These are phyloP conservation scores for Sparassis latifolia DNA, from an alignment of 1,284 basidiomycete species.

Conservation along the genomic window DNA sequence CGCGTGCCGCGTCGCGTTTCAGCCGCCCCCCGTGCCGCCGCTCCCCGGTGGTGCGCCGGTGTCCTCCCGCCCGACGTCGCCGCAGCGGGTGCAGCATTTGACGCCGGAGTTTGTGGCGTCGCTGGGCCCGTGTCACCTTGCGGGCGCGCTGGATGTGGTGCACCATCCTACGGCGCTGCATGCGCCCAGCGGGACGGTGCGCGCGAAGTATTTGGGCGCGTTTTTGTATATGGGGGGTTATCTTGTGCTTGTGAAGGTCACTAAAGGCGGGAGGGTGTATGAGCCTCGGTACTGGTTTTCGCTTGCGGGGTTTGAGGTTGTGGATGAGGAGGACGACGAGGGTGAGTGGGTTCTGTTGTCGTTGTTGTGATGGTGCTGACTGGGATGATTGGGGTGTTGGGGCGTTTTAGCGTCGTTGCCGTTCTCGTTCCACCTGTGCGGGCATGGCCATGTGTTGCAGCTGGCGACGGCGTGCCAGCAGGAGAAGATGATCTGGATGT, in stretches of 20 bases:
- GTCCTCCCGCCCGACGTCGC: constrained; percentile 7
- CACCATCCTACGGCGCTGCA: constrained; percentile 37
- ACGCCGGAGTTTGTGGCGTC: constrained; percentile 56
- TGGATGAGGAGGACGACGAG: constrained; percentile 66
- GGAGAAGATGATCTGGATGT: constrained; percentile 83
- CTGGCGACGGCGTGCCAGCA: constrained; percentile 74
- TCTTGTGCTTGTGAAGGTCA: constrained; percentile 80
- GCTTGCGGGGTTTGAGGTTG: constrained; percentile 62
- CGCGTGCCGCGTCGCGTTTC: constrained; percentile 48
- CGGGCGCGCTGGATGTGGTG: constrained; percentile 80
- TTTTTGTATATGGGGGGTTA: constrained; percentile 86
- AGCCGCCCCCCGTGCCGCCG: constrained; percentile 8
- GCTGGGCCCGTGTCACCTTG: constrained; percentile 69
- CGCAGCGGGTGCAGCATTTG: constrained; percentile 15
- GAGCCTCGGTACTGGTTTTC: constrained; percentile 86
- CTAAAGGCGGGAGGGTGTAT: constrained; percentile 68
- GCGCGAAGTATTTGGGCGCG: constrained; percentile 82
- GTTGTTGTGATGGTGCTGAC: background rate
- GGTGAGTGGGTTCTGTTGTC: constrained; percentile 34
- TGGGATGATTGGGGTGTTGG: background rate
- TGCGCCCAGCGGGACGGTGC: constrained; percentile 28
- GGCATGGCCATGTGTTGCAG: constrained; percentile 70
- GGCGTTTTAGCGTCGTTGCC: constrained; percentile 58
- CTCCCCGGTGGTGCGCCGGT: constrained; percentile 1
- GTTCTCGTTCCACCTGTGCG: constrained; percentile 71